phyloP scores from a whole-genome alignment of 441 rosid species.

The Populus hybrid region DNA sequence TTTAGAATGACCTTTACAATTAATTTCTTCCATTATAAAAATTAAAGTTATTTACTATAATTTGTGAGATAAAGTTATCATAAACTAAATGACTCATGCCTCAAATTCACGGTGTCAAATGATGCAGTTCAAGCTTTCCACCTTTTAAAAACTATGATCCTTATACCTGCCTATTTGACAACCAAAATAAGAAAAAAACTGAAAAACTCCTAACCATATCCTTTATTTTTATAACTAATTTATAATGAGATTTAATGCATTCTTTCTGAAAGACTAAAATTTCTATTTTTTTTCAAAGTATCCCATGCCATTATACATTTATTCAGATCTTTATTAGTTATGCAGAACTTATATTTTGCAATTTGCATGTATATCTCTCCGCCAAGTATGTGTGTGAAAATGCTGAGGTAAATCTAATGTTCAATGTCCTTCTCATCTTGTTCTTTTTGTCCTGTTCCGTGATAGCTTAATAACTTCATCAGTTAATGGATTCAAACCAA shows the following conservation, averaged over 20 bases:
- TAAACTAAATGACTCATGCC: not conserved
- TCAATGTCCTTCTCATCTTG: not conserved
- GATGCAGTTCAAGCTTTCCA: not conserved
- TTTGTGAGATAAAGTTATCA: not conserved
- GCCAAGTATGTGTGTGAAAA: not conserved
- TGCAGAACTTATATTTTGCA: not conserved
- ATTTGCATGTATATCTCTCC: not conserved
- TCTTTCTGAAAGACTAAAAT: not conserved
- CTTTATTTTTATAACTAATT: not conserved
- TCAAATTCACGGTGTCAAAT: not conserved
- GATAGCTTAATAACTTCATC: not conserved
- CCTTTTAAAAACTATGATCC: not conserved
- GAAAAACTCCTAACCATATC: not conserved
- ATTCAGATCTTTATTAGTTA: not conserved
- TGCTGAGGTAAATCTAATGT: not conserved
- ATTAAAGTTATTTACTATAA: not conserved
- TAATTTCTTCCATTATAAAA: not conserved
- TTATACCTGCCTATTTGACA: not conserved
- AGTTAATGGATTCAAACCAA: not conserved
- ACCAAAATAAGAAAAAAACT: not conserved
- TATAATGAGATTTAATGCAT: not conserved
- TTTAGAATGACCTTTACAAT: not conserved
- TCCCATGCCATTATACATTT: not conserved
- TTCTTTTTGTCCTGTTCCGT: not conserved
- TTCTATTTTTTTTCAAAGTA: not conserved